Percentiles rank a stretch among this genome's conserved stretches.
Evolutionary conservation across 208 protist species (phyloP).

Genomic region (Acanthamoeba quina): DNA sequence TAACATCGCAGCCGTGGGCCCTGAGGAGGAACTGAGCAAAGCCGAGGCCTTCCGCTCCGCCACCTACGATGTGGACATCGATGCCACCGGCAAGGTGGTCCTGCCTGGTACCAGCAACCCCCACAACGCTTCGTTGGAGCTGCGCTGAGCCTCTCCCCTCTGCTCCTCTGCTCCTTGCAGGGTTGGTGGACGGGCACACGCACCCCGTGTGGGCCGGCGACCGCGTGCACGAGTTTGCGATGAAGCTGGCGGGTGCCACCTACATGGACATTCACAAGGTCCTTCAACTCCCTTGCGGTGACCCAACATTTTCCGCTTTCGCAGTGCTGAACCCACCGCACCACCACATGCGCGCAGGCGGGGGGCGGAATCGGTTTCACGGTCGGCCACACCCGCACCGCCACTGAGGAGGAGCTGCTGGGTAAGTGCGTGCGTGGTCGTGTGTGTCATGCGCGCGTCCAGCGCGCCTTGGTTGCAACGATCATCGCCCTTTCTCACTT

Average conservation of each 20-base stretch:
- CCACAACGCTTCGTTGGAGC: too few relatives aligned
- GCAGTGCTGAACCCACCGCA: too few relatives aligned
- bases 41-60: slow-evolving; percentile 41
- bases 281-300: too few relatives aligned
- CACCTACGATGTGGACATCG: slow-evolving; percentile 83
- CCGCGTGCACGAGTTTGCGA: slow-evolving; percentile 90
- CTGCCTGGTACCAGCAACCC: slow-evolving; percentile 83
- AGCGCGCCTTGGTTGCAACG: background rate
- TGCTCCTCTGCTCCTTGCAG: background rate
- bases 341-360: background rate
- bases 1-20: slow-evolving; percentile 80
- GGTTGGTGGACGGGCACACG: slow-evolving; percentile 92
- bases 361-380: slow-evolving; percentile 46
- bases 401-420: slow-evolving; percentile 85
- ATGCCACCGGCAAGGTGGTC: slow-evolving; percentile 84
- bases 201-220: slow-evolving; percentile 92
- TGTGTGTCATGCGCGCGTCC: too few relatives aligned
- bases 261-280: slow-evolving; percentile 92
- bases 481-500: background rate
- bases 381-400: slow-evolving; percentile 82
- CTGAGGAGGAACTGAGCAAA: slow-evolving; percentile 61
- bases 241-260: slow-evolving; percentile 92
- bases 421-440: background rate
- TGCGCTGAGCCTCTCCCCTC: background rate
- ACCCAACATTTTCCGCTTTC: too few relatives aligned